Evolutionary conservation across 1,139 yeast species (phyloP).

Genomic region (Sugiyamaella grinbergsii): DNA sequence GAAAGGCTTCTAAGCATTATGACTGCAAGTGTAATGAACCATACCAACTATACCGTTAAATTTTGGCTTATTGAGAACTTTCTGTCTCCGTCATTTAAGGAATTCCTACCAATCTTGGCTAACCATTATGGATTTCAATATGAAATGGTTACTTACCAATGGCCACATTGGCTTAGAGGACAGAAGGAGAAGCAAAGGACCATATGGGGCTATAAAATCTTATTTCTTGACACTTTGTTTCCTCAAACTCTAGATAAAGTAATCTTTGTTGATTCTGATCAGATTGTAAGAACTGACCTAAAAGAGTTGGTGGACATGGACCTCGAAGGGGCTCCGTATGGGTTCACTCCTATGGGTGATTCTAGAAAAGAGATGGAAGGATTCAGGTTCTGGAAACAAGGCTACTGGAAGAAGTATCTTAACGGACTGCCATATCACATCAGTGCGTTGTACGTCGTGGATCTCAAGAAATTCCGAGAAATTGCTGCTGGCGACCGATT

Average conservation of each 20-base stretch:
- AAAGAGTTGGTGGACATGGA: conserved; percentile 65
- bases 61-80: conserved; percentile 88
- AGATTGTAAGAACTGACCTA: conserved; percentile 73
- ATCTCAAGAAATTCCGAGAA: conserved; percentile 64
- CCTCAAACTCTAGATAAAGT: conserved; percentile 76
- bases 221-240: conserved; percentile 83
- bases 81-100: conserved; percentile 67
- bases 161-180: conserved; percentile 88
- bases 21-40: conserved; percentile 72
- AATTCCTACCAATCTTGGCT: conserved; percentile 63
- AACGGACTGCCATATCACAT: conserved; percentile 68
- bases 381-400: conserved; percentile 87
- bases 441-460: conserved; percentile 82
- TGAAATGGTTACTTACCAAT: conserved; percentile 75
- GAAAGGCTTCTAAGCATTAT: conserved; percentile 74
- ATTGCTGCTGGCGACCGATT: conserved; percentile 74
- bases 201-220: conserved; percentile 85
- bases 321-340: conserved; percentile 77
- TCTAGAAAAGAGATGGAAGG: conserved; percentile 81
- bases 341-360: conserved; percentile 87
- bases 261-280: conserved; percentile 86
- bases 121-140: conserved; percentile 60
- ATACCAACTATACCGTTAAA: conserved; percentile 64
- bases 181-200: conserved; percentile 78
- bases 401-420: conserved; percentile 78